Percentiles rank a stretch among this genome's conserved stretches.
phyloP scores from a whole-genome alignment of 2,329 filamentous ascomycete species.

The Aaosphaeria arxii region DNA sequence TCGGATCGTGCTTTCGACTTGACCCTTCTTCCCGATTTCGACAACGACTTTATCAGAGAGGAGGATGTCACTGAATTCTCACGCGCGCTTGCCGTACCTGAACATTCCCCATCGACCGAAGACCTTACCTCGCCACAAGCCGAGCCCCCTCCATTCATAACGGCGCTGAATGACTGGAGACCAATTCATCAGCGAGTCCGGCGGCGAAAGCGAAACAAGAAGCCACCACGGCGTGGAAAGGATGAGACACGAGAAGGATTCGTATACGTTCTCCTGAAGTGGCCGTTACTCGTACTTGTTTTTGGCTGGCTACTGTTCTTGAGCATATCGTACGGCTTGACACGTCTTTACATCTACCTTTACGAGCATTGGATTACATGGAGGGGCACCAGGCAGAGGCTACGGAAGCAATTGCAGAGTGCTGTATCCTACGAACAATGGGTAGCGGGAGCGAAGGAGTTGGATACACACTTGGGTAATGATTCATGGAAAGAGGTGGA shows the following conservation, averaged over 20 bases:
- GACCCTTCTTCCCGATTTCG: slow-evolving; percentile 70
- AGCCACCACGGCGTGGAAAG: slow-evolving; percentile 51
- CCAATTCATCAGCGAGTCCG: slow-evolving; percentile 74
- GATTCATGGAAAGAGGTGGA: slow-evolving; percentile 75
- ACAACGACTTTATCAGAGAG: slow-evolving; percentile 71
- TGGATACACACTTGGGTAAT: slow-evolving; percentile 80
- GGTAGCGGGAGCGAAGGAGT: slow-evolving; percentile 71
- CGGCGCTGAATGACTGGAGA: slow-evolving; percentile 93
- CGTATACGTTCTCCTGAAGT: slow-evolving; percentile 84
- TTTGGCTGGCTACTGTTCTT: slow-evolving; percentile 77
- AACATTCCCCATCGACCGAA: slow-evolving; percentile 63
- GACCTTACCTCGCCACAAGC: slow-evolving; percentile 49
- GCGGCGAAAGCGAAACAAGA: slow-evolving; percentile 37
- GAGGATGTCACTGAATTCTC: slow-evolving; percentile 77
- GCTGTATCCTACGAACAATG: slow-evolving; percentile 79
- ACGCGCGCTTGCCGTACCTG: slow-evolving; percentile 76
- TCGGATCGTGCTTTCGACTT: slow-evolving; percentile 65
- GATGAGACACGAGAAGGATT: slow-evolving; percentile 96
- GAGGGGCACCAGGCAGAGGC: slow-evolving; percentile 71
- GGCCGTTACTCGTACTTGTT: slow-evolving; percentile 81
- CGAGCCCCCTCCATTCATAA: slow-evolving; percentile 61
- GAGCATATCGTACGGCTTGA: slow-evolving; percentile 71
- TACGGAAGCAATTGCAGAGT: slow-evolving; percentile 68
- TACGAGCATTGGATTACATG: slow-evolving; percentile 93
- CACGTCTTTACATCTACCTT: slow-evolving; percentile 81